Conservation (phyloP, 495 filamentous ascomycete species). For the Penicillium paxilli region DNA sequence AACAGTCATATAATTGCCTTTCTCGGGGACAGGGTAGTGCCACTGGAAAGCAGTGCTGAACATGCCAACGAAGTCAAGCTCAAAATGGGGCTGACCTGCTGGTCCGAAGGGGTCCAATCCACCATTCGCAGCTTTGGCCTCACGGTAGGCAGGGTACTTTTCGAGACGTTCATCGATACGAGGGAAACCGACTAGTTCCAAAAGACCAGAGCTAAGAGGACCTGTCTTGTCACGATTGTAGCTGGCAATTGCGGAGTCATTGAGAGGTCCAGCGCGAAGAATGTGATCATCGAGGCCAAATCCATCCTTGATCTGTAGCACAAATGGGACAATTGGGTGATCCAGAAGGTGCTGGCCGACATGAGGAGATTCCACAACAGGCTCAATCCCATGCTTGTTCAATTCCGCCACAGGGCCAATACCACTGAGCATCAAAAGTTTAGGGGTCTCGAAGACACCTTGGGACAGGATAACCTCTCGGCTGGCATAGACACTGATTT, state of each 20-base stretch:
- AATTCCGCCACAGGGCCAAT: slow-evolving; percentile 47
- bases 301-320: slow-evolving; percentile 56
- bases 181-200: slow-evolving; percentile 58
- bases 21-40: slow-evolving; percentile 54
- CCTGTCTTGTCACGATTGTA: slow-evolving; percentile 53
- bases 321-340: slow-evolving; percentile 55
- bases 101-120: slow-evolving; percentile 60
- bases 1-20: slow-evolving; percentile 53
- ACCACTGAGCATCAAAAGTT: slow-evolving; percentile 50
- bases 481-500: slow-evolving; percentile 35
- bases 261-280: slow-evolving; percentile 47
- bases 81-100: slow-evolving; percentile 61
- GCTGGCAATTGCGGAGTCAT: slow-evolving; percentile 42
- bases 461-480: slow-evolving; percentile 47
- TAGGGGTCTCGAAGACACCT: slow-evolving; percentile 47
- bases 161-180: slow-evolving; percentile 54
- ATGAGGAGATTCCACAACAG: slow-evolving; percentile 44
- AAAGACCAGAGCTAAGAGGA: slow-evolving; percentile 49
- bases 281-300: slow-evolving; percentile 53
- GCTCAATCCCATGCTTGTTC: slow-evolving; percentile 44
- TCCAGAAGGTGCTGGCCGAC: slow-evolving; percentile 62
- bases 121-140: slow-evolving; percentile 50
- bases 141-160: slow-evolving; percentile 48
- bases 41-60: slow-evolving; percentile 64
- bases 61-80: slow-evolving; percentile 64